Percentiles rank a stretch among this genome's conserved stretches.
Conservation (phyloP, 495 filamentous ascomycete species). For the Penicillium crystallinum region DNA sequence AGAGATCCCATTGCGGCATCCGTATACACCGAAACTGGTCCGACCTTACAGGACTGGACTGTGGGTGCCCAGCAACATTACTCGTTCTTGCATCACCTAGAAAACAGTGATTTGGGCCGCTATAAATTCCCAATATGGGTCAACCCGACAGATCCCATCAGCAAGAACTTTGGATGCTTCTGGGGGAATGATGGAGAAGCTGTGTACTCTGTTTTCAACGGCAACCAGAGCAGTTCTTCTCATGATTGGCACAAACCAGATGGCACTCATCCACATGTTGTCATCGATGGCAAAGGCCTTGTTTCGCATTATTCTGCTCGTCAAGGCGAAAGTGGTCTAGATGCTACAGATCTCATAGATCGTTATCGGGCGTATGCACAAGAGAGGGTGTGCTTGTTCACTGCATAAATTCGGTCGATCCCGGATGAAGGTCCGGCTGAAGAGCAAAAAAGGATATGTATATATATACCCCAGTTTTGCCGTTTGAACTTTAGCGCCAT, state of each 20-base stretch:
- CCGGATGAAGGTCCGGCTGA: background rate
- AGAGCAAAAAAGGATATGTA: background rate
- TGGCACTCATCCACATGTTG: conserved; percentile 22
- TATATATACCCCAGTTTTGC: too few species aligned
- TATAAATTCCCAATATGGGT: conserved; percentile 52
- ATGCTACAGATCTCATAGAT: conserved; percentile 47
- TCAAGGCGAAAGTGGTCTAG: conserved; percentile 32
- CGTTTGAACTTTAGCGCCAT: too few species aligned
- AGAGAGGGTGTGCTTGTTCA: conserved; percentile 38
- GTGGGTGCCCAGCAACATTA: conserved; percentile 52
- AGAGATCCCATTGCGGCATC: conserved; percentile 29
- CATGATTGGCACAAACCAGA: background rate
- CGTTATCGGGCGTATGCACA: conserved; percentile 49
- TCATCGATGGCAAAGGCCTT: conserved; percentile 49
- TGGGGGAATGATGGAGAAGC: conserved; percentile 36
- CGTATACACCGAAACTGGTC: conserved; percentile 28
- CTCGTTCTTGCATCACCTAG: conserved; percentile 49
- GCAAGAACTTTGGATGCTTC: conserved; percentile 45
- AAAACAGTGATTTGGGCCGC: conserved; percentile 33
- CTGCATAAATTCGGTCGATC: background rate
- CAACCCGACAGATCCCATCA: conserved; percentile 39
- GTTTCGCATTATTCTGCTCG: conserved; percentile 46
- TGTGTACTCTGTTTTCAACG: conserved; percentile 13
- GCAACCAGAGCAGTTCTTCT: background rate
- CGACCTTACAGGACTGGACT: conserved; percentile 41